phyloP scores from a whole-genome alignment of 2,329 filamentous ascomycete genomes.

The Talaromyces sp. region DNA sequence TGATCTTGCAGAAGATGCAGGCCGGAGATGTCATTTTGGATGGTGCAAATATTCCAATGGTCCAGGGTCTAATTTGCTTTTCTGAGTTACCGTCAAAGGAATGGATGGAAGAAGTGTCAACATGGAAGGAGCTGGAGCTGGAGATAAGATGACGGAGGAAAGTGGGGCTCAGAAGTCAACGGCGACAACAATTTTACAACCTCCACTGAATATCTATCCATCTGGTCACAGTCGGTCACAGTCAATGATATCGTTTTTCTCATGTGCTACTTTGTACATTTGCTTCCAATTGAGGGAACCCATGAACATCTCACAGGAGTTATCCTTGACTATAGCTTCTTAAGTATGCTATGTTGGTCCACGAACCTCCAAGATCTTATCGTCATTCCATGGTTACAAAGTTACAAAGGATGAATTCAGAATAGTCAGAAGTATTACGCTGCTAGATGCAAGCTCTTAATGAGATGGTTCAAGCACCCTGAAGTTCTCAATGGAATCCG shows the following conservation, averaged over 20 bases:
- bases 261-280: too few species aligned
- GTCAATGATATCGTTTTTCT: too few species aligned
- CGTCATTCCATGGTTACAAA: too few species aligned
- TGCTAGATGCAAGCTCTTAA: background rate
- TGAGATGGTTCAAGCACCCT: background rate
- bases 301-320: too few species aligned
- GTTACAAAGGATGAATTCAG: too few species aligned
- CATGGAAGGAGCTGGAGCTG: background rate
- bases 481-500: background rate
- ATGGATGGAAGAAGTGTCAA: background rate
- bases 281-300: too few species aligned
- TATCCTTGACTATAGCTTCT: too few species aligned
- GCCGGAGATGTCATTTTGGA: slow-evolving; percentile 47
- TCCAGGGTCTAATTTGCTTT: background rate
- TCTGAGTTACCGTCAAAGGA: background rate
- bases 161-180: background rate
- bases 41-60: background rate
- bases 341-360: too few species aligned
- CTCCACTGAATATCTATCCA: too few species aligned
- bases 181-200: background rate
- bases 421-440: too few species aligned
- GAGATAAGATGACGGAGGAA: slow-evolving; percentile 8
- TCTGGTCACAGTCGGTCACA: too few species aligned
- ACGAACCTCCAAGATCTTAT: too few species aligned
- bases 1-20: slow-evolving; percentile 98